Base-by-base conservation (phyloP, 768 basidiomycete species). In the Leucocoprinus sp. region DNA sequence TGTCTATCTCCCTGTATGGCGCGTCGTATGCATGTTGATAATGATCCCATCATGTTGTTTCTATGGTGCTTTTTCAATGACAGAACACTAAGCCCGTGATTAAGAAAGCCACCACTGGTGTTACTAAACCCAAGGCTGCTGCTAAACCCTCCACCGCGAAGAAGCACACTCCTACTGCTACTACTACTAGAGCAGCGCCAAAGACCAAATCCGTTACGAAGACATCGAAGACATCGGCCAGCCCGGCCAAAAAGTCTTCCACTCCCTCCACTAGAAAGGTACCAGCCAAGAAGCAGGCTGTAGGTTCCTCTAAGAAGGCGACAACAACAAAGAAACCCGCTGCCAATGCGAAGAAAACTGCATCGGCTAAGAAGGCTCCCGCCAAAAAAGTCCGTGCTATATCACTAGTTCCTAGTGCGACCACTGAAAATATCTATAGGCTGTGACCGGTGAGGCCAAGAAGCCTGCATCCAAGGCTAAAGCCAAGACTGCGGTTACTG, bases 371-470 rank as follows among this genome's bases (percentile, higher is more conserved):
- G 48, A 72, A 73, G 51, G 54, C 52, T 12, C 43, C 64, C 22
- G 45, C 61, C 17, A 84, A 84, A 74, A 84, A 82, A 74, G 82
- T 80, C 35, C 28, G 53, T 50, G 0, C 17, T 14, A 12, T 24
- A 31, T 24, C 14, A 19, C 37, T 19, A 31, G n/a, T 31, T 31
- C 9, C n/a, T 31, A n/a, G 31, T 14, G 4, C 14, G 4, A 5
- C 6, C 26, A 39, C 41, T 39, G 42, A 33, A 24, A 23, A 35
- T 7, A 18, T 24, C 11, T 28, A 7, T 26, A 36, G 70, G 52
- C 68, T 36, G 58, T 68, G 18, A 67, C 55, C n/a, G 68, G 66
- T 22, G 65, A 64, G 33, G 48, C 60, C 8, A 70, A 70, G 57
- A 69, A 69, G 49, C 54, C 64, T 11, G 53, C 50, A 5, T 51